Base-by-base conservation (phyloP, 768 basidiomycete genomes). In the Amanita phalloides region DNA sequence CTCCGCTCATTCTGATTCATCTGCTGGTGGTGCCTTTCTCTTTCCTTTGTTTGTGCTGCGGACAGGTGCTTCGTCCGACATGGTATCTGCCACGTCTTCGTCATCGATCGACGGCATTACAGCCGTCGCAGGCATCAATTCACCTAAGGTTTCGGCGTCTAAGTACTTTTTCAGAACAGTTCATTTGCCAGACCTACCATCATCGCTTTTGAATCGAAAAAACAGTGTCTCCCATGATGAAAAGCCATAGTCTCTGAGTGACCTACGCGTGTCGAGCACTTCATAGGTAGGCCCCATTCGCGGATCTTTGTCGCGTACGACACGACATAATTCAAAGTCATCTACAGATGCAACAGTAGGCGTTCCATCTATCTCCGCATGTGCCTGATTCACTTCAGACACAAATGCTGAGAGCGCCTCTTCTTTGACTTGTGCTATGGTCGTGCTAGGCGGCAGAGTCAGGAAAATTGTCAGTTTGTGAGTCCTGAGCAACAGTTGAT, bases 401-500 rank as follows among this genome's bases (percentile, higher is more conserved):
- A 66, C 65, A 32, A 90, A 71, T 6, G 85, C 86, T 0, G 75
- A 74, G 1, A 87, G 62, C 0, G 76, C 78, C 48, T 87, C 81
- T 35, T 70, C 65, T 61, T 89, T 89, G 38, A 88, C 57, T n/a
- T 69, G 67, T 10, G 65, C 70, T 60, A 90, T 68, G 4, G 77
- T 77, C 7, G 73, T 73, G 32, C 71, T 73, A 6, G 78, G 80
- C 38, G 72, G 64, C 8, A 74, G 71, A 6, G 80, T 77, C 55
- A 83, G 66, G 58, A 84, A 73, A 57, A 87, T 68, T 5, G 82
- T 82, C 48, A 84, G 67, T 56, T 79, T 85, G 69, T 88, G 84
- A 0, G 85, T 83, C 60, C 84, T 86, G 57, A 88, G 64, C n/a
- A 79, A 71, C 14, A 89, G 60, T 49, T 85, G 80, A 66, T 82